A percentile compares a stretch with the other conserved stretches of the same genome.
Evolutionary conservation across 169 alveolate genomes (phyloP).

Genomic region (Theileria annulata): DNA sequence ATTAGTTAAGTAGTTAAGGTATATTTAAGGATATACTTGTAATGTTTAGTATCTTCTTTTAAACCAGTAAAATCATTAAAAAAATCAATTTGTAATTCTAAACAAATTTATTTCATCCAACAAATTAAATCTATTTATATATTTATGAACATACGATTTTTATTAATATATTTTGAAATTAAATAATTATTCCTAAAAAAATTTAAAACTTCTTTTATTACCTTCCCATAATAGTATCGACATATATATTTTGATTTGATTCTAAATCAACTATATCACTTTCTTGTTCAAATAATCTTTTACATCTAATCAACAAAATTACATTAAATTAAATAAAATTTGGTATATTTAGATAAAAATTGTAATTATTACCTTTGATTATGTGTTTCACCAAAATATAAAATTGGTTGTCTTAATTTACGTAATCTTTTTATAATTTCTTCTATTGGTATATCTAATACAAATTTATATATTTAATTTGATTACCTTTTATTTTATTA

Average conservation of each 20-base stretch:
- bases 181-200: slow-evolving; percentile 9
- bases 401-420: slow-evolving; percentile 27
- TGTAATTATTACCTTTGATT: slow-evolving; percentile 44
- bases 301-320: not conserved
- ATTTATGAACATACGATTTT: slow-evolving; percentile 1
- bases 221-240: slow-evolving; percentile 31
- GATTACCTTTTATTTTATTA: slow-evolving; percentile 18
- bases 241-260: slow-evolving; percentile 23
- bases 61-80: slow-evolving; percentile 17
- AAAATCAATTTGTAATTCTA: not conserved
- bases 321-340: not conserved
- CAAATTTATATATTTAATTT: not conserved
- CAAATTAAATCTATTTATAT: not conserved
- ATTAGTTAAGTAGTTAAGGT: no score
- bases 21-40: slow-evolving; percentile 21
- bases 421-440: slow-evolving; percentile 36
- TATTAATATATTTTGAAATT: slow-evolving; percentile 14
- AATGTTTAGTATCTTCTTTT: slow-evolving; percentile 32
- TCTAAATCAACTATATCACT: slow-evolving; percentile 11
- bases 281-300: slow-evolving; percentile 19
- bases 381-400: slow-evolving; percentile 47
- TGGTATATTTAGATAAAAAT: not conserved
- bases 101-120: no score
- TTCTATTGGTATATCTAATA: slow-evolving; percentile 34
- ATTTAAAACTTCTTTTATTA: not conserved